Evolutionary conservation across 2,329 filamentous ascomycete genomes (phyloP).

Genomic region (Acrodontium crateriforme): DNA sequence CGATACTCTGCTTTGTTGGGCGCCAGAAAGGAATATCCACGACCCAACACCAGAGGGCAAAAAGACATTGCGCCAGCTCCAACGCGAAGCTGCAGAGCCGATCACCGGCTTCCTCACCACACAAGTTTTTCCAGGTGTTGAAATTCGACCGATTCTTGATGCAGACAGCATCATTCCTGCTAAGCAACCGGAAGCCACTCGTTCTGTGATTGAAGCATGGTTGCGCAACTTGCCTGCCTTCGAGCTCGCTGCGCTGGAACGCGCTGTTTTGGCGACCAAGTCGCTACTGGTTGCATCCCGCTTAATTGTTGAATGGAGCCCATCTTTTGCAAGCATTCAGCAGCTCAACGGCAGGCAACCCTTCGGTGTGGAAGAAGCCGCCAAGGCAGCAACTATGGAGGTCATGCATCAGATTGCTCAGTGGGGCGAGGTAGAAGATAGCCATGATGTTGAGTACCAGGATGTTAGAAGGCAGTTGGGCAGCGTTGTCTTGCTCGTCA

Average conservation of each 20-base stretch:
- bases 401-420: constrained; percentile 77
- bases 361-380: constrained; percentile 76
- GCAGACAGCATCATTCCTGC: constrained; percentile 60
- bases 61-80: constrained; percentile 49
- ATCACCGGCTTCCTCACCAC: constrained; percentile 59
- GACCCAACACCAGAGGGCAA: constrained; percentile 38
- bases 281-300: constrained; percentile 65
- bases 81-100: constrained; percentile 54
- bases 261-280: constrained; percentile 73
- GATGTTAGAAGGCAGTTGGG: constrained; percentile 80
- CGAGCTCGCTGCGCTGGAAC: constrained; percentile 77
- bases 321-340: constrained; percentile 38
- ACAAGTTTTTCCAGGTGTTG: constrained; percentile 70
- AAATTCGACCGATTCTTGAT: constrained; percentile 70
- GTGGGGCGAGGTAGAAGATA: constrained; percentile 97
- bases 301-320: constrained; percentile 76
- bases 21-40: constrained; percentile 40
- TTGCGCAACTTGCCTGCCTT: constrained; percentile 56
- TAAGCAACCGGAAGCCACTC: constrained; percentile 60
- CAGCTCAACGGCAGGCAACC: constrained; percentile 15
- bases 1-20: constrained; percentile 88
- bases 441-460: constrained; percentile 89
- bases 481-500: constrained; percentile 67
- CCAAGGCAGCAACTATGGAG: constrained; percentile 64
- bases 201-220: constrained; percentile 67